These are phyloP conservation scores for Lasiodiplodia hormozganensis DNA, from an alignment of 2,329 filamentous ascomycete species.

Conservation along the genomic window DNA sequence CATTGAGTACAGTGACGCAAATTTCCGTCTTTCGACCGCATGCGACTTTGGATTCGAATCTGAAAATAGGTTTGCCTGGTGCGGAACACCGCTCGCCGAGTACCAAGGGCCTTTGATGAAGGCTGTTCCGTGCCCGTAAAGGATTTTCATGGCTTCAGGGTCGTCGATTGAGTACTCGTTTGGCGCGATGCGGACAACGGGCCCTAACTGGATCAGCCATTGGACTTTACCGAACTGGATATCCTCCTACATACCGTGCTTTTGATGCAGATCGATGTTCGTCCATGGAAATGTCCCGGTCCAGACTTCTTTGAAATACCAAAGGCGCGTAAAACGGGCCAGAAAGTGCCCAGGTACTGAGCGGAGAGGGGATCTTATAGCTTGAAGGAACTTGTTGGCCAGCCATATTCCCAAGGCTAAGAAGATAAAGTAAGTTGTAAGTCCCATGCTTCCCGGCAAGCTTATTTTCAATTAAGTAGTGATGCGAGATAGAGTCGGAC, in stretches of 20 bases:
- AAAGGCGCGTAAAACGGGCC: slow-evolving; percentile 1
- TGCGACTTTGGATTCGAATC: slow-evolving; percentile 53
- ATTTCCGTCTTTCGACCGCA: background rate
- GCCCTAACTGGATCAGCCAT: slow-evolving; percentile 35
- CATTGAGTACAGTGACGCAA: slow-evolving; percentile 36
- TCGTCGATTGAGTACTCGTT: slow-evolving; percentile 42
- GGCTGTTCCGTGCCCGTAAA: slow-evolving; percentile 51
- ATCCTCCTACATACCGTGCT: background rate
- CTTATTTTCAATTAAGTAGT: background rate
- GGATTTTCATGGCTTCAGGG: slow-evolving; percentile 39
- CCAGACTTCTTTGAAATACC: background rate
- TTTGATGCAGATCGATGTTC: slow-evolving; percentile 45
- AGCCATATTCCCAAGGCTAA: background rate
- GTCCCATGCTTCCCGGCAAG: background rate
- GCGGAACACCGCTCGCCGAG: slow-evolving; percentile 52
- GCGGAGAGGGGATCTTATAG: background rate
- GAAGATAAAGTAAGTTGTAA: background rate
- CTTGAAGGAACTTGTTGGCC: background rate
- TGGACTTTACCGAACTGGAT: background rate
- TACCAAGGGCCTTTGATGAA: slow-evolving; percentile 62
- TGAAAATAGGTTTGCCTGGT: background rate
- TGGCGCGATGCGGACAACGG: slow-evolving; percentile 42
- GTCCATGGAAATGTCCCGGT: background rate
- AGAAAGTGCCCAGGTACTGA: slow-evolving; percentile 6
- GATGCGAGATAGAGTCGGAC: background rate